Evolutionary conservation across 73 alveolate genomes (phyloP).

Genomic region (Symbiodinium natans): DNA sequence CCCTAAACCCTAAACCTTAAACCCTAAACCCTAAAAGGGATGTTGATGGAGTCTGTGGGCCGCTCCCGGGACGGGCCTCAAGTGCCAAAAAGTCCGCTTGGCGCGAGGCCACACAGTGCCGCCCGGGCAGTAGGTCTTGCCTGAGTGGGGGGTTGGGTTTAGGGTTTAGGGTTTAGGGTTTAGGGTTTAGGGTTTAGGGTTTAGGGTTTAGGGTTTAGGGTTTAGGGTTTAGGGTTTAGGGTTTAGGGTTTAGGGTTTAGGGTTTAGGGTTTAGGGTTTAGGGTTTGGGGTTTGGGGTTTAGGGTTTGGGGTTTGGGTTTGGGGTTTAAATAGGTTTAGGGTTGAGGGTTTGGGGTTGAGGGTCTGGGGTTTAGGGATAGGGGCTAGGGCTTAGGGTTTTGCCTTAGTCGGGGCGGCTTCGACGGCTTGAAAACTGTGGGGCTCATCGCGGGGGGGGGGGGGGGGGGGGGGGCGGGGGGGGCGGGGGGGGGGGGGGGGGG

Average conservation of each 20-base stretch:
- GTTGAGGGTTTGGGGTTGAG: too few species aligned
- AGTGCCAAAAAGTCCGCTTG: conserved; percentile 89
- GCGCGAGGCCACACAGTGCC: conserved; percentile 81
- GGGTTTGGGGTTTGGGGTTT: neutral
- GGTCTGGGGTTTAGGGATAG: too few species aligned
- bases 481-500: too few species aligned
- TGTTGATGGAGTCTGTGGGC: too few species aligned
- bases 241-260: neutral
- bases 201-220: neutral
- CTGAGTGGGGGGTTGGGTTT: neutral
- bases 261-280: neutral
- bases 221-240: neutral
- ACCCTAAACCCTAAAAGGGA: too few species aligned
- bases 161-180: neutral
- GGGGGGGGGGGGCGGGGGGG: too few species aligned
- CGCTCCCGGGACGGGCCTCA: neutral
- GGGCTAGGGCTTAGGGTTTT: too few species aligned
- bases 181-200: neutral
- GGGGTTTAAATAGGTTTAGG: too few species aligned
- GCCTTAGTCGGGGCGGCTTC: too few species aligned
- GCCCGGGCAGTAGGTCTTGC: conserved; percentile 71
- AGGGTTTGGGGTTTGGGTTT: neutral
- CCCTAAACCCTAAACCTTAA: too few species aligned
- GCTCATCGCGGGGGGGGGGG: too few species aligned
- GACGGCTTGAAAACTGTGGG: too few species aligned